Evolutionary conservation across 768 basidiomycete genomes (phyloP).

Genomic region (Rubroboletus pulcherrimus): DNA sequence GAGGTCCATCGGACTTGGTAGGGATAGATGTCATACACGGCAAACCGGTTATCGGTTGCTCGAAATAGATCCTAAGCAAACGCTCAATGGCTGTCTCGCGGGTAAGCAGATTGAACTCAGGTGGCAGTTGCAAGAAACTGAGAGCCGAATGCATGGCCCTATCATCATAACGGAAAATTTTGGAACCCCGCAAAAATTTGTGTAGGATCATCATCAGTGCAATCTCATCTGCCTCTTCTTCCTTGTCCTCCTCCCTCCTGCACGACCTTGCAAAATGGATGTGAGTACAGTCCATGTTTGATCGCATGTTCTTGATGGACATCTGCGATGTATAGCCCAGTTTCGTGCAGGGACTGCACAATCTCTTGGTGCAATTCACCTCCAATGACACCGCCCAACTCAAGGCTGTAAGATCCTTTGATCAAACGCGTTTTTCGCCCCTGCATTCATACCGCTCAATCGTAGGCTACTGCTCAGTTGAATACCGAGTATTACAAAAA

Average conservation of each 20-base stretch:
- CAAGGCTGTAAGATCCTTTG: conserved; percentile 67
- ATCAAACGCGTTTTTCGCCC: conserved; percentile 25
- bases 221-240: conserved; percentile 28
- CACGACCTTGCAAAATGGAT: conserved; percentile 27
- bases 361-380: conserved; percentile 79
- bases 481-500: conserved; percentile 94
- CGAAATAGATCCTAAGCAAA: background rate
- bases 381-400: conserved; percentile 81
- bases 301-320: background rate
- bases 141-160: too few species aligned
- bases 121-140: too few species aligned
- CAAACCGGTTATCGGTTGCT: background rate
- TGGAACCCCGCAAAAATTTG: conserved; percentile 60
- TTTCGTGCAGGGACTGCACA: conserved; percentile 79
- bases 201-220: conserved; percentile 25
- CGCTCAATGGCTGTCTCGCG: background rate
- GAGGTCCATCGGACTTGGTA: background rate
- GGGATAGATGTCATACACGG: background rate
- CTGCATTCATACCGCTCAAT: conserved; percentile 8
- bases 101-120: background rate
- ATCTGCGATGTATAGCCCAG: conserved; percentile 42
- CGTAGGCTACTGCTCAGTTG: conserved; percentile 83
- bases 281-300: conserved; percentile 17
- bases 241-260: conserved; percentile 27
- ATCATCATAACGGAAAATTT: conserved; percentile 24